Conservation (phyloP, 75 land plant species). For the Larix kaempferi region DNA sequence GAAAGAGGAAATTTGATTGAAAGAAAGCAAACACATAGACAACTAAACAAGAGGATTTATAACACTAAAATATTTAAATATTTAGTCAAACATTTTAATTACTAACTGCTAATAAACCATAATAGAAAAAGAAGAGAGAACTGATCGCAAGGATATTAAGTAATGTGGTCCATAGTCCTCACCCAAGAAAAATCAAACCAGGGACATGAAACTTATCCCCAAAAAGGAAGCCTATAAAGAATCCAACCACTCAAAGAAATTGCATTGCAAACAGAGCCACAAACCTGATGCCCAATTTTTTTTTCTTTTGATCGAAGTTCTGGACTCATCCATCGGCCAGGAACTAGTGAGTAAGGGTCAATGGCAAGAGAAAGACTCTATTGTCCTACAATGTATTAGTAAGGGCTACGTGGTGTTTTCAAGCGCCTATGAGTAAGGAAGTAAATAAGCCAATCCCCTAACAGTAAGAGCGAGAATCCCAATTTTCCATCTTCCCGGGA, state of each 20-base stretch:
- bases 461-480: too few species aligned
- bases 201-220: too few species aligned
- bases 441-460: too few species aligned
- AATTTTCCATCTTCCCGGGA: too few species aligned
- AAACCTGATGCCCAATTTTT: conserved; percentile 97
- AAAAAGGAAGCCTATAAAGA: not conserved
- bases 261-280: not conserved
- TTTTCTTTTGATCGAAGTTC: too few species aligned
- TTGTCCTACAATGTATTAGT: too few species aligned
- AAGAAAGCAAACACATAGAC: not conserved
- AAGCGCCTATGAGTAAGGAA: too few species aligned
- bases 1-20: not conserved
- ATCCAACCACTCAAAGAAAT: not conserved
- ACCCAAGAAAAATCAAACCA: not conserved
- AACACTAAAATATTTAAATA: not conserved
- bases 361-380: too few species aligned
- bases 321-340: too few species aligned
- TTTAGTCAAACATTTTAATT: not conserved
- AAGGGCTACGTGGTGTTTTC: too few species aligned
- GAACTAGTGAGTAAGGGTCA: too few species aligned
- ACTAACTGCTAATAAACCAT: not conserved
- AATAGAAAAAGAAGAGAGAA: too few species aligned
- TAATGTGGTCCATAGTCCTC: not conserved
- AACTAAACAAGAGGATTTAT: not conserved
- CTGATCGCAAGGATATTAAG: not conserved